A percentile compares a stretch with the other conserved stretches of the same genome.
phyloP scores from a whole-genome alignment of 169 alveolate genomes.

The Plasmodium malariae region DNA sequence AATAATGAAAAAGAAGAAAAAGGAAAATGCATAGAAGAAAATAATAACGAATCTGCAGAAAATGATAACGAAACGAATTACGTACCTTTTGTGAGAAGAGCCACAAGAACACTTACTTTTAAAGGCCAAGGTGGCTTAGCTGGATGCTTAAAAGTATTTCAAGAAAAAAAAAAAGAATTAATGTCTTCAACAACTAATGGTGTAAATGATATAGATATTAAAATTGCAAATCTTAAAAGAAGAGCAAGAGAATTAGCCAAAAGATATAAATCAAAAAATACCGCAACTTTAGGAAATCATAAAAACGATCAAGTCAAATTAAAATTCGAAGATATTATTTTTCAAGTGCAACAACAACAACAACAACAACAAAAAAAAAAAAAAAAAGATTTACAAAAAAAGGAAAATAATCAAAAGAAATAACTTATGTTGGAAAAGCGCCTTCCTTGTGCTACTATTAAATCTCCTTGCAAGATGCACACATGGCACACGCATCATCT shows the following conservation, averaged over 20 bases:
- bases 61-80: slow-evolving; percentile 33
- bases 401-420: too few relatives aligned
- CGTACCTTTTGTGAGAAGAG: slow-evolving; percentile 74
- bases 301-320: slow-evolving; percentile 6
- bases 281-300: slow-evolving; percentile 5
- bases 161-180: slow-evolving; percentile 71
- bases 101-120: slow-evolving; percentile 72
- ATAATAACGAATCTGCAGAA: neutral
- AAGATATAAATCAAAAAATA: slow-evolving; percentile 68
- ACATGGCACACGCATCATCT: too few relatives aligned
- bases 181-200: slow-evolving; percentile 39
- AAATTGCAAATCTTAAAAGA: slow-evolving; percentile 75
- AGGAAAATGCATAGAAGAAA: neutral
- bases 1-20: neutral
- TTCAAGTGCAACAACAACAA: slow-evolving; percentile 42
- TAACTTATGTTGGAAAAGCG: too few relatives aligned
- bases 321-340: slow-evolving; percentile 66
- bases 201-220: slow-evolving; percentile 71
- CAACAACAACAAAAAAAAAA: slow-evolving; percentile 9
- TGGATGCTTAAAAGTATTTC: slow-evolving; percentile 56
- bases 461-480: too few relatives aligned
- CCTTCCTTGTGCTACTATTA: too few relatives aligned
- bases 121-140: slow-evolving; percentile 69
- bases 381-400: too few relatives aligned
- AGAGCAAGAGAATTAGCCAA: slow-evolving; percentile 77